These are phyloP conservation scores for Pouteria campechiana DNA, from an alignment of 179 eudicot genomes.

Conservation along the genomic window DNA sequence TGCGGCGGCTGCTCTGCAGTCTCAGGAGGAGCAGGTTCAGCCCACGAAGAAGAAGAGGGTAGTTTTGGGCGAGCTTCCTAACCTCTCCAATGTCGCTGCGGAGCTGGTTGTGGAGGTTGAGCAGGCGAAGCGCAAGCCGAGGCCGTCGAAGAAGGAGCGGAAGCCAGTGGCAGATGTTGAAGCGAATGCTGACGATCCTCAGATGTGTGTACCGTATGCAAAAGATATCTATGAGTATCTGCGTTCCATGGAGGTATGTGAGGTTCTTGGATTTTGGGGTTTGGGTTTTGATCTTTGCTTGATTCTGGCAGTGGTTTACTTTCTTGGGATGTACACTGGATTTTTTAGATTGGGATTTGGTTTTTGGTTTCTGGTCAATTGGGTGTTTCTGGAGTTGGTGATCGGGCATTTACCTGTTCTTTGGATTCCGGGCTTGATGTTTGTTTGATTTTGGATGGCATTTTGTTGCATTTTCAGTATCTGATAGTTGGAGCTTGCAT, in stretches of 20 bases:
- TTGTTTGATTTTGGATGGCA: no score
- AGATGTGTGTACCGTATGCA: constrained; percentile 24
- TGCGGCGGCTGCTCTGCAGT: constrained; percentile 6
- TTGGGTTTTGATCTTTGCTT: neutral
- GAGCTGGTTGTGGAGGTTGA: neutral
- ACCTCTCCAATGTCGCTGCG: constrained; percentile 4
- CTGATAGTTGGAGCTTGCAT: no score
- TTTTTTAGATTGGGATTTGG: neutral
- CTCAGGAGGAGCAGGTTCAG: constrained; percentile 5
- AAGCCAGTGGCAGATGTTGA: constrained; percentile 4
- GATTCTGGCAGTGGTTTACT: neutral
- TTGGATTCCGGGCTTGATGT: no score
- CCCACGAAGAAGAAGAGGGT: constrained; percentile 32
- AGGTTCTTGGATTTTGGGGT: neutral
- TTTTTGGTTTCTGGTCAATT: neutral
- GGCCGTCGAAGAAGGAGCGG: constrained; percentile 10
- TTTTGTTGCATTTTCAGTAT: no score
- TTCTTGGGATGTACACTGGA: neutral
- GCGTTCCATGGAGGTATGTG: constrained; percentile 29
- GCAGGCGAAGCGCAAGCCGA: constrained; percentile 3
- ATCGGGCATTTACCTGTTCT: neutral
- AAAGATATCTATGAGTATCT: constrained; percentile 28
- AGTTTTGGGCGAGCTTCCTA: constrained; percentile 39
- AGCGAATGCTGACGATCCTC: constrained; percentile 17
- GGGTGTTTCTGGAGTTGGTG: neutral